A percentile compares a stretch with the other conserved stretches of the same genome.
Conservation (phyloP, 768 basidiomycete species). For the Boletellus emodensis region DNA sequence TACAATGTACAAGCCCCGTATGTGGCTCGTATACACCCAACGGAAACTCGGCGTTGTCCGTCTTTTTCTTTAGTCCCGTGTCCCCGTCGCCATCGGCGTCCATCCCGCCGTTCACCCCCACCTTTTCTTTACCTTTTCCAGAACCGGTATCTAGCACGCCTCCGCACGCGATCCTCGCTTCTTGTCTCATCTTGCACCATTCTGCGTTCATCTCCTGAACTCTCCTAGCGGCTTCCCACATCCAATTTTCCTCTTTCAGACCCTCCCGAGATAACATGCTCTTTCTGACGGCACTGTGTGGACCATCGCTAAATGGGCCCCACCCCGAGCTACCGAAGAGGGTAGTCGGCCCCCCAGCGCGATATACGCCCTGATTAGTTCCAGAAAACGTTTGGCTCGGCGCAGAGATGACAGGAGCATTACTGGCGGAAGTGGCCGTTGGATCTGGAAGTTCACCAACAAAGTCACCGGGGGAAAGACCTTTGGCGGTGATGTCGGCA, state of each 20-base stretch:
- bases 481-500: conserved; percentile 73
- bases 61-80: conserved; percentile 22
- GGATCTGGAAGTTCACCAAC: conserved; percentile 84
- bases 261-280: conserved; percentile 75
- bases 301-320: conserved; percentile 88
- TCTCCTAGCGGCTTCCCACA: conserved; percentile 70
- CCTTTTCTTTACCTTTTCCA: conserved; percentile 32
- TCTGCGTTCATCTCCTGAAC: conserved; percentile 60
- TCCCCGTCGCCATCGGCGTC: conserved; percentile 29
- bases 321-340: conserved; percentile 81
- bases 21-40: conserved; percentile 83
- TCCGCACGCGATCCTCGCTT: conserved; percentile 49
- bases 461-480: conserved; percentile 74
- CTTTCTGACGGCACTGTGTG: conserved; percentile 80
- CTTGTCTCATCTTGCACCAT: conserved; percentile 57
- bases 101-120: conserved; percentile 29
- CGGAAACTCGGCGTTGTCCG: conserved; percentile 39
- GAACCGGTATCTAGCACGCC: conserved; percentile 36
- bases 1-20: conserved; percentile 69
- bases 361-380: conserved; percentile 67
- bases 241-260: conserved; percentile 89
- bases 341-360: conserved; percentile 89
- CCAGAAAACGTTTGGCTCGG: conserved; percentile 37
- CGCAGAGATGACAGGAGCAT: conserved; percentile 36
- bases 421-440: conserved; percentile 45